phyloP scores from a whole-genome alignment of 202 grass and related monocot genomes.

The Carex arenaria region DNA sequence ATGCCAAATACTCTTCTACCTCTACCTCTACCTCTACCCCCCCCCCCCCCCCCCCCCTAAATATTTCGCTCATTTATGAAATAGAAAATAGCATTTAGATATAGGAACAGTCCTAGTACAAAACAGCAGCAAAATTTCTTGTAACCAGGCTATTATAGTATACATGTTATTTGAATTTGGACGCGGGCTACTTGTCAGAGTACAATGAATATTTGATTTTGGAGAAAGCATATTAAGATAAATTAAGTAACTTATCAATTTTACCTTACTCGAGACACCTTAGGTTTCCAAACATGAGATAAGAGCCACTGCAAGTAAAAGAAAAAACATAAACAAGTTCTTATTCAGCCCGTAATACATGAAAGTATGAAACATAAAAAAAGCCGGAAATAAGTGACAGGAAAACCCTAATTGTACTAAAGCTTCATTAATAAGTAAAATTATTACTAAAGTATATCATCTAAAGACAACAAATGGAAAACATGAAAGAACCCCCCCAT shows the following conservation, averaged over 20 bases:
- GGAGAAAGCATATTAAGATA: background rate
- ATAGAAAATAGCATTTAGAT: background rate
- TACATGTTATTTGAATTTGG: background rate
- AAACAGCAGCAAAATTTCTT: background rate
- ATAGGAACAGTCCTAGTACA: background rate
- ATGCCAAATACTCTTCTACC: background rate
- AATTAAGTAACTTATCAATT: background rate
- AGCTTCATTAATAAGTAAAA: background rate
- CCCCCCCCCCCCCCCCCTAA: background rate
- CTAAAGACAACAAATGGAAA: background rate
- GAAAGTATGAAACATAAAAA: background rate
- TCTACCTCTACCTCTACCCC: no score
- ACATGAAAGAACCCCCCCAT: background rate
- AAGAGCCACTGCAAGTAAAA: slow-evolving; percentile 32
- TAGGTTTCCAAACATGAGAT: slow-evolving; percentile 47
- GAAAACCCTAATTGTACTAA: background rate
- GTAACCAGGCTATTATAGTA: background rate
- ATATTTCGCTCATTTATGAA: background rate
- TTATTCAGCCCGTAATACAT: background rate
- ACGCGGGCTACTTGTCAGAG: background rate
- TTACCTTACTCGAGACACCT: slow-evolving; percentile 66
- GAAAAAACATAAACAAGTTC: background rate
- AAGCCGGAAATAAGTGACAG: background rate
- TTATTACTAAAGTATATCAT: background rate
- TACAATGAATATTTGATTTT: background rate